These are phyloP conservation scores for Carex kokanica DNA, from an alignment of 176 grass and related monocot species.

Conservation along the genomic window DNA sequence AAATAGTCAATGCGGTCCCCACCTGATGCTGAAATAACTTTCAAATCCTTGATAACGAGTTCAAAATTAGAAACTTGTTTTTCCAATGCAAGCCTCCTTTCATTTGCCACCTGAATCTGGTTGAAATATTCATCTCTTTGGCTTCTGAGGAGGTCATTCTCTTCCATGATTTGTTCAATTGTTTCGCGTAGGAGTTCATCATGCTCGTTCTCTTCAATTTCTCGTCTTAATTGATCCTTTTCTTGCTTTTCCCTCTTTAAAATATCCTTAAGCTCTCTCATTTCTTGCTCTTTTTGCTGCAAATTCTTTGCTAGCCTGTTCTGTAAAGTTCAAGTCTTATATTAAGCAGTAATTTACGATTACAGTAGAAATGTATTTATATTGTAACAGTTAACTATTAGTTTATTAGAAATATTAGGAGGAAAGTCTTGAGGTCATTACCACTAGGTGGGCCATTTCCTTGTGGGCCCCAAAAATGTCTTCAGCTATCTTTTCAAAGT, in stretches of 20 bases:
- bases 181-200: not conserved
- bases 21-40: conserved; percentile 23
- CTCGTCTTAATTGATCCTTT: conserved; percentile 5
- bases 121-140: conserved; percentile 36
- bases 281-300: conserved; percentile 35
- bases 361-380: not conserved
- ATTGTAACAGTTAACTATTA: not conserved
- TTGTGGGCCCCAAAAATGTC: conserved; percentile 30
- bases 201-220: not conserved
- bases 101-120: conserved; percentile 36
- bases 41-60: conserved; percentile 26
- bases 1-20: conserved; percentile 33
- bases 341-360: not conserved
- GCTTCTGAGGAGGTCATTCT: conserved; percentile 39
- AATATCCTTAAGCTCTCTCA: conserved; percentile 37
- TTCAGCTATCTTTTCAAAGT: conserved; percentile 34
- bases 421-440: conserved; percentile 13
- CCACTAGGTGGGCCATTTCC: conserved; percentile 23
- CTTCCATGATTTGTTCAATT: conserved; percentile 39
- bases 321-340: conserved; percentile 16
- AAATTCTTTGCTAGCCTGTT: conserved; percentile 41
- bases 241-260: conserved; percentile 37
- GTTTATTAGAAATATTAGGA: not conserved
- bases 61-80: conserved; percentile 25
- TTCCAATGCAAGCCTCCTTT: conserved; percentile 41